phyloP scores from a whole-genome alignment of 495 filamentous ascomycete species.

The Lindgomyces ingoldianus region DNA sequence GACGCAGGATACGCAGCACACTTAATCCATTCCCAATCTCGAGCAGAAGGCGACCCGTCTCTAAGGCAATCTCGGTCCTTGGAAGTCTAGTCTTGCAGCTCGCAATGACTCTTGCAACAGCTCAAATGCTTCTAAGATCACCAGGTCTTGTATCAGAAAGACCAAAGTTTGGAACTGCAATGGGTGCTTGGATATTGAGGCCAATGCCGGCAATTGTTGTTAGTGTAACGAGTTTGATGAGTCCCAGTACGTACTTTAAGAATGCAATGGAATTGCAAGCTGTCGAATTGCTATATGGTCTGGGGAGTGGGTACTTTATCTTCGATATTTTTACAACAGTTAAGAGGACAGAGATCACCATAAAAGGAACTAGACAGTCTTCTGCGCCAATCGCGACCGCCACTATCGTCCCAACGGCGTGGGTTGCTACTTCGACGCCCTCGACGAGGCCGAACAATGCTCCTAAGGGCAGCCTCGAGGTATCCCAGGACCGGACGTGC shows the following conservation, averaged over 20 bases:
- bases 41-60: background rate
- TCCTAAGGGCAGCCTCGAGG: background rate
- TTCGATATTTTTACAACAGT: background rate
- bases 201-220: background rate
- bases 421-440: too few species aligned
- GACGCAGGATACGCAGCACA: background rate
- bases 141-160: background rate
- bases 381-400: background rate
- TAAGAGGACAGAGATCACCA: background rate
- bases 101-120: background rate
- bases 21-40: background rate
- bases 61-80: background rate
- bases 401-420: too few species aligned
- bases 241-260: background rate
- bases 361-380: background rate
- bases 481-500: conserved; percentile 2
- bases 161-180: background rate
- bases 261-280: conserved; percentile 5
- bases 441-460: background rate
- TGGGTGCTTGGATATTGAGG: conserved; percentile 1
- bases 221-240: background rate
- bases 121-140: background rate
- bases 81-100: background rate
- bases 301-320: background rate
- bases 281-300: background rate